A percentile compares a stretch with the other conserved stretches of the same genome.
These are phyloP conservation scores for Gigaspora rosea DNA, from an alignment of 192 early-diverging fungal genomes.

Conservation along the genomic window DNA sequence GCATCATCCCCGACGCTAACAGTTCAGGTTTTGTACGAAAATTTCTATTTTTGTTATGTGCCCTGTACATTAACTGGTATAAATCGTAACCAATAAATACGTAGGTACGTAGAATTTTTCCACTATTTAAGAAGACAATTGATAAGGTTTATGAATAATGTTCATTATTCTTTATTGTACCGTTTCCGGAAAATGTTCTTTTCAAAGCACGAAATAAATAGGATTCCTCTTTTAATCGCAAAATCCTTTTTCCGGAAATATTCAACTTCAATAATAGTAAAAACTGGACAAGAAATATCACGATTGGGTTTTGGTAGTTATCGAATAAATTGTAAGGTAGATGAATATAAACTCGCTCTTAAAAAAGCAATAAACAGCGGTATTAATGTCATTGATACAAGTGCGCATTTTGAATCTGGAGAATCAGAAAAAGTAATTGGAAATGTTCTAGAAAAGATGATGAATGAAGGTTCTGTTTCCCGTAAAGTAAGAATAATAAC, in stretches of 20 bases:
- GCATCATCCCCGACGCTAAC: too few species aligned
- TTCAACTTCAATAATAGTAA: slow-evolving; percentile 40
- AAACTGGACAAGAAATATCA: slow-evolving; percentile 49
- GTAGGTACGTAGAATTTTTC: too few species aligned
- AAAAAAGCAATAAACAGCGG: slow-evolving; percentile 56
- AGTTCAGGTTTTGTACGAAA: too few species aligned
- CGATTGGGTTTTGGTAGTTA: slow-evolving; percentile 71
- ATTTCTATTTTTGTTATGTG: too few species aligned
- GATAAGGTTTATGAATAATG: too few species aligned
- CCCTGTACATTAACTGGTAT: too few species aligned
- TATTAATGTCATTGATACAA: slow-evolving; percentile 76
- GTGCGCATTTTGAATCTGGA: slow-evolving; percentile 71
- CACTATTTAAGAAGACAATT: too few species aligned
- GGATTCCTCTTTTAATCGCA: too few species aligned
- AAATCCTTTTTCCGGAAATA: background rate
- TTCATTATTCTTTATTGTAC: too few species aligned
- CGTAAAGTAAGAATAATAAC: background rate
- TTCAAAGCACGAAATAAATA: too few species aligned
- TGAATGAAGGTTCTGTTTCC: background rate
- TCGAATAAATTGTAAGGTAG: slow-evolving; percentile 46
- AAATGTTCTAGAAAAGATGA: slow-evolving; percentile 17
- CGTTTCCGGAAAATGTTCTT: too few species aligned
- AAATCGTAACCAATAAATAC: too few species aligned
- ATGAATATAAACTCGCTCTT: slow-evolving; percentile 52
- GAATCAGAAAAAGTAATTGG: slow-evolving; percentile 23